A percentile compares a stretch with the other conserved stretches of the same genome.
Conservation (phyloP, 2,329 filamentous ascomycete species). For the Dendryphion nanum region DNA sequence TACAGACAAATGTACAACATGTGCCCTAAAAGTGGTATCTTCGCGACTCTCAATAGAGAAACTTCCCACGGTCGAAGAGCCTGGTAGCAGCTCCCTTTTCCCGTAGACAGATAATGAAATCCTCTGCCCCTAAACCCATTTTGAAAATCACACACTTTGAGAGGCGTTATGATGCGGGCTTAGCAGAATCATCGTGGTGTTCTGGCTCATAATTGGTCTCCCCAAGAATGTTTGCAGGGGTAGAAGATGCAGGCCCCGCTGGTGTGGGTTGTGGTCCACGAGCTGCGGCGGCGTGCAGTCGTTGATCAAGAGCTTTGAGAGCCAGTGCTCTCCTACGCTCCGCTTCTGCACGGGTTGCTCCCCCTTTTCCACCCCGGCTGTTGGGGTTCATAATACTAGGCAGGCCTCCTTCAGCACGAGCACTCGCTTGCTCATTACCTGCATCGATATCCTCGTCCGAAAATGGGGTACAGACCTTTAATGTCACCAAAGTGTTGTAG, state of each 20-base stretch:
- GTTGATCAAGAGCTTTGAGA: slow-evolving; percentile 86
- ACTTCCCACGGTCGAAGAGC: slow-evolving; percentile 1
- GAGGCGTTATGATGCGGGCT: slow-evolving; percentile 18
- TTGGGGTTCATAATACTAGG: slow-evolving; percentile 57
- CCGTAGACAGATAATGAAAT: slow-evolving; percentile 2
- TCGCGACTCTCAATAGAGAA: slow-evolving; percentile 10
- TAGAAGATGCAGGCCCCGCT: slow-evolving; percentile 27
- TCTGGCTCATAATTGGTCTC: slow-evolving; percentile 46
- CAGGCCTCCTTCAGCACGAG: slow-evolving; percentile 60
- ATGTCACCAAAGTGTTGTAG: slow-evolving; percentile 70
- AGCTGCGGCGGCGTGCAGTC: slow-evolving; percentile 78
- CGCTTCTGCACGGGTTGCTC: slow-evolving; percentile 80
- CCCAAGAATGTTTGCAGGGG: slow-evolving; percentile 36
- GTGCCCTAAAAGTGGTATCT: slow-evolving; percentile 21
- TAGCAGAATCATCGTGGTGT: slow-evolving; percentile 24
- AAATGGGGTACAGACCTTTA: slow-evolving; percentile 82
- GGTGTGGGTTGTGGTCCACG: slow-evolving; percentile 45
- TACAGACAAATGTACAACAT: slow-evolving; percentile 22
- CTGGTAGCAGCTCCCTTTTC: slow-evolving; percentile 4
- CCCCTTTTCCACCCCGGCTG: slow-evolving; percentile 49
- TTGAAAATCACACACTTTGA: background rate
- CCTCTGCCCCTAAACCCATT: background rate
- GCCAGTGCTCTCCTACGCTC: slow-evolving; percentile 86
- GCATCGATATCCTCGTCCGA: slow-evolving; percentile 75
- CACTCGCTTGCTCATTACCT: slow-evolving; percentile 68